Base-by-base conservation (phyloP, 192 early-diverging fungal genomes). In the Dispira parvispora region DNA sequence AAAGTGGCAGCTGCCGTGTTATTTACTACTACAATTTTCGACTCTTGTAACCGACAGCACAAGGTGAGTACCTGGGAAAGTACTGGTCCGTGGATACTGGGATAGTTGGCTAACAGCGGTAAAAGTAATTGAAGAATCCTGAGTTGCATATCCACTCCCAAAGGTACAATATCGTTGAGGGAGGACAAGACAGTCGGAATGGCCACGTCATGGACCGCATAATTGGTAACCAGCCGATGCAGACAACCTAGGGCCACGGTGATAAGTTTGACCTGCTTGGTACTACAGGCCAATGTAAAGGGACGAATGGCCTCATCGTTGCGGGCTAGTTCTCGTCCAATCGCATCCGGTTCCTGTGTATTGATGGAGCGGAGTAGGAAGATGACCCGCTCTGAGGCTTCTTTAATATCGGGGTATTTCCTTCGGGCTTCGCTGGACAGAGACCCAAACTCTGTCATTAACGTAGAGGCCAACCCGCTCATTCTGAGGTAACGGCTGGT, bases 361-460 rank as follows among this genome's bases (percentile, higher is more conserved):
- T 71, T 70, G 70, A 72, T 69, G 47, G 73, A 67, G 13, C 79
- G 79, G 45, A 81, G 44, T 3, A 76, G 23, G 14, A 79, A 73
- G 20, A 82, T 76, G 8, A 80, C 83, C 23, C 74, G 74, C 62
- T 79, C 80, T 5, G 78, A 75, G 11, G 78, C 78, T 66, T 98
- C 95, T 76, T 96, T 96, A n/a, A 98, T 88, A 60, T 93, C 91
- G 20, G 92, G 89, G 74, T 92, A 75, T 66, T 92, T 94, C 64
- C 86, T 78, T 46, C 86, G 75, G 5, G 92, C 87, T 65, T 98
- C 95, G 49, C 76, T 86, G 44, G 91, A 89, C 46, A 98, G 78
- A 26, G 72, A 70, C 54, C 88, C 74, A 45, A 98, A 83, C 72
- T 98, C 95, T 43, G 78, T 79, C 44, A 86, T 80, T 20, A 98